Conservation (phyloP, 768 basidiomycete species). For the Chalciporus sphaerocephalus region DNA sequence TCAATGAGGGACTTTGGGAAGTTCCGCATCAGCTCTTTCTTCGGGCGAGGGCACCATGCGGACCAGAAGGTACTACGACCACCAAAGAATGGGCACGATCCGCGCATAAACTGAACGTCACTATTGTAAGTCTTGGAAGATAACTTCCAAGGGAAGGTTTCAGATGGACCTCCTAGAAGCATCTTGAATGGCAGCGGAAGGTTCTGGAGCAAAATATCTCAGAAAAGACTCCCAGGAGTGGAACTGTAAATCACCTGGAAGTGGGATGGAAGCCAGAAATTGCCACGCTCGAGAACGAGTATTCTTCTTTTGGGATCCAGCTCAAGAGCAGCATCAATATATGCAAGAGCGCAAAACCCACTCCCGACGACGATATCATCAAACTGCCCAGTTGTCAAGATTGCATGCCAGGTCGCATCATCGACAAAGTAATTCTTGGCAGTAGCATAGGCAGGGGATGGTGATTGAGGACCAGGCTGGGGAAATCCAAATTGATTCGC, state of each 20-base stretch:
- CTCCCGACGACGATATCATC: conserved; percentile 12
- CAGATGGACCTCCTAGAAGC: neutral
- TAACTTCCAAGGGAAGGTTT: conserved; percentile 8
- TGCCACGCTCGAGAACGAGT: conserved; percentile 16
- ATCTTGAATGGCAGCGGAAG: conserved; percentile 7
- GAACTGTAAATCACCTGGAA: conserved; percentile 2
- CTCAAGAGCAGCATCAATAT: conserved; percentile 14
- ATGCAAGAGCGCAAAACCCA: conserved; percentile 16
- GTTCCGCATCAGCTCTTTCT: conserved; percentile 7
- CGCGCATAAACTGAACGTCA: conserved; percentile 11
- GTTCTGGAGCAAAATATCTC: neutral
- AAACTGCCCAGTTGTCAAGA: conserved; percentile 7
- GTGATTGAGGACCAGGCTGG: neutral
- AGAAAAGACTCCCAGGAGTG: neutral
- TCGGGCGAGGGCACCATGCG: conserved; percentile 16
- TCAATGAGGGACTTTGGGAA: conserved; percentile 11
- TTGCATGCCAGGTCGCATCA: conserved; percentile 2
- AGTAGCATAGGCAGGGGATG: conserved; percentile 2
- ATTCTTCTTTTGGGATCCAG: conserved; percentile 13
- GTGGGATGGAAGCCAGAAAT: conserved; percentile 9
- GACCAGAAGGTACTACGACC: conserved; percentile 16
- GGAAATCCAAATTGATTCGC: conserved; percentile 8
- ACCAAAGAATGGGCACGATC: conserved; percentile 16
- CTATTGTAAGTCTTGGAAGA: conserved; percentile 1
- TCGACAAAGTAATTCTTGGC: conserved; percentile 7